These are phyloP conservation scores for Paramecium sexaurelia DNA, from an alignment of 73 alveolate genomes.

Conservation along the genomic window DNA sequence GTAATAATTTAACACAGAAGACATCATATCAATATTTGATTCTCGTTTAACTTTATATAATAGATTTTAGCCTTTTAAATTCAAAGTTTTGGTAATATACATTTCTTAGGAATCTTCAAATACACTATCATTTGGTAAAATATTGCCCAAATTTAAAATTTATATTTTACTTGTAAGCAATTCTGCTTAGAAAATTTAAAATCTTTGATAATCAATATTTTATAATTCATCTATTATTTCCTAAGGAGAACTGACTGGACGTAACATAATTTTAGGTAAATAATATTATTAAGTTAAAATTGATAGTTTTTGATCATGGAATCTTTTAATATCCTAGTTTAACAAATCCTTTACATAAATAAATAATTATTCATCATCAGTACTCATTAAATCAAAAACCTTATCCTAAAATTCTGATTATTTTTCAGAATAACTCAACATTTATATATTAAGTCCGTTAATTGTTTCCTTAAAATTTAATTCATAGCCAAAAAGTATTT, in stretches of 20 bases:
- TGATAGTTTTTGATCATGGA: slow-evolving; percentile 45
- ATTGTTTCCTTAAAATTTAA: slow-evolving; percentile 15
- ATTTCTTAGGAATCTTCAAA: slow-evolving; percentile 28
- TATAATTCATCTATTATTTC: neutral
- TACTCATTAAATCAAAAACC: slow-evolving; percentile 25
- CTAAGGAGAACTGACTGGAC: slow-evolving; percentile 28
- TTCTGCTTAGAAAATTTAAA: neutral
- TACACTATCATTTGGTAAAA: slow-evolving; percentile 32
- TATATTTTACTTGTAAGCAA: slow-evolving; percentile 2
- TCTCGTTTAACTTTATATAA: neutral
- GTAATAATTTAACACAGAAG: slow-evolving; percentile 8
- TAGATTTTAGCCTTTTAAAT: neutral
- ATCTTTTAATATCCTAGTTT: slow-evolving; percentile 42
- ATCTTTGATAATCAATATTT: neutral
- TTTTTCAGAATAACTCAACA: slow-evolving; percentile 51
- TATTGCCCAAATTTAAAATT: slow-evolving; percentile 43
- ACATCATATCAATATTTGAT: neutral
- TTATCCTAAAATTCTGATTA: slow-evolving; percentile 33
- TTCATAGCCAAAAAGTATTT: slow-evolving; percentile 24
- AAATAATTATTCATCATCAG: neutral
- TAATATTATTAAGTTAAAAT: neutral
- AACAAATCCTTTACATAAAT: neutral
- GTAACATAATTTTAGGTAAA: neutral
- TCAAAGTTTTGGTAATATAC: slow-evolving; percentile 24
- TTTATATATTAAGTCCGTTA: slow-evolving; percentile 27